Conservation (phyloP, 2,329 filamentous ascomycete species). For the Hypoxylon sp. region DNA sequence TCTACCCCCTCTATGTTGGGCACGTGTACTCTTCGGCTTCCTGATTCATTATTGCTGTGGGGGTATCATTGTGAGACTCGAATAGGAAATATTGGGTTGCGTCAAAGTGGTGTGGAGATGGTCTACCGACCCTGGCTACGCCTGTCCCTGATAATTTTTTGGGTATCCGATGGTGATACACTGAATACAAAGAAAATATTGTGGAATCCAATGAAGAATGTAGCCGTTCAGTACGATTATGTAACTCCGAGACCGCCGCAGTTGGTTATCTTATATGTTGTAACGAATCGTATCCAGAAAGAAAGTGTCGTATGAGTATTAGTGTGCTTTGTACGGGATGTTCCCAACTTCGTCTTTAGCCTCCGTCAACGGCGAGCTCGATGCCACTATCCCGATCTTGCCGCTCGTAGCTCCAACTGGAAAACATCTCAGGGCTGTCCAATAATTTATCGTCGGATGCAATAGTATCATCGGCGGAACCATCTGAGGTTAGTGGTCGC, state of each 20-base stretch:
- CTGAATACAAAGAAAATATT: conserved; percentile 33
- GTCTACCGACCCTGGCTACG: conserved; percentile 41
- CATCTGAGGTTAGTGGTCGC: conserved; percentile 48
- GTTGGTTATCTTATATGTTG: conserved; percentile 35
- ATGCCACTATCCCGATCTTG: conserved; percentile 69
- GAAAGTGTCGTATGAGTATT: conserved; percentile 31
- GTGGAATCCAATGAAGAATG: conserved; percentile 29
- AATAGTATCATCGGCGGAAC: conserved; percentile 47
- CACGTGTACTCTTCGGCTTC: conserved; percentile 32
- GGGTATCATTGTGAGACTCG: conserved; percentile 44
- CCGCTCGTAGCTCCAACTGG: conserved; percentile 52
- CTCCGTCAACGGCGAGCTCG: conserved; percentile 61
- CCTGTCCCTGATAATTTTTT: conserved; percentile 25
- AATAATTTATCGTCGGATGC: conserved; percentile 41
- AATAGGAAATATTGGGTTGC: conserved; percentile 20
- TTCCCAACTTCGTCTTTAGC: conserved; percentile 44
- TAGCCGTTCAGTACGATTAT: conserved; percentile 20
- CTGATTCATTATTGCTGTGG: conserved; percentile 39
- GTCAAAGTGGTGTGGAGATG: conserved; percentile 44
- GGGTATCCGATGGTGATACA: conserved; percentile 44
- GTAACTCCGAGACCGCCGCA: conserved; percentile 22
- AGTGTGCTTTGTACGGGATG: conserved; percentile 1
- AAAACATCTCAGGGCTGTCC: conserved; percentile 40
- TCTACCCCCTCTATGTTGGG: conserved; percentile 29
- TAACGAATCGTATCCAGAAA: conserved; percentile 42